Conservation (phyloP, 306 rosid genomes). For the Sesbania bispinosa region DNA sequence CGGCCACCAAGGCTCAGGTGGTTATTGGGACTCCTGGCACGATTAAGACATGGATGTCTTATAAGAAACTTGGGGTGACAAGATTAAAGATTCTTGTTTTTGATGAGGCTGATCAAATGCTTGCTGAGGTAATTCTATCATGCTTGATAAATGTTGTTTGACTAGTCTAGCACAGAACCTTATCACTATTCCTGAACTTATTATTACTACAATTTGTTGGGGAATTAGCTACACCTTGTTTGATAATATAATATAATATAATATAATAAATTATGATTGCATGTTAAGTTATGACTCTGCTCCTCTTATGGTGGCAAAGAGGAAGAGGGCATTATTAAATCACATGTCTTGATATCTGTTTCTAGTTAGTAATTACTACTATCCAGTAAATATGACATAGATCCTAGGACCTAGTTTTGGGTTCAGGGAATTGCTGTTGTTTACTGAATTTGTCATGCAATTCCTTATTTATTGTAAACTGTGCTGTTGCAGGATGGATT, state of each 20-base stretch:
- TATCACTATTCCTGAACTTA: not conserved
- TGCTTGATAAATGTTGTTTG: not conserved
- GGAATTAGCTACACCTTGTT: too few species aligned
- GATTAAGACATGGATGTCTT: slow-evolving; percentile 58
- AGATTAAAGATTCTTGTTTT: slow-evolving; percentile 73
- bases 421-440: slow-evolving; percentile 2
- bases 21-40: slow-evolving; percentile 98
- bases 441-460: not conserved
- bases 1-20: slow-evolving; percentile 68
- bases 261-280: too few species aligned
- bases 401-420: too few species aligned
- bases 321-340: too few species aligned
- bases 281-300: too few species aligned
- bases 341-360: too few species aligned
- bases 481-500: slow-evolving; percentile 80
- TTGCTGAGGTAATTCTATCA: slow-evolving; percentile 20
- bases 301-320: too few species aligned
- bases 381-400: too few species aligned
- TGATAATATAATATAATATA: too few species aligned
- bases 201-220: not conserved
- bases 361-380: too few species aligned
- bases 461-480: slow-evolving; percentile 3
- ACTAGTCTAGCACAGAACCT: not conserved
- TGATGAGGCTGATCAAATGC: slow-evolving; percentile 89
- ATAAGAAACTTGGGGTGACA: slow-evolving; percentile 47